Conservation (phyloP, 148 eudicot species). For the Spergularia bocconei region DNA sequence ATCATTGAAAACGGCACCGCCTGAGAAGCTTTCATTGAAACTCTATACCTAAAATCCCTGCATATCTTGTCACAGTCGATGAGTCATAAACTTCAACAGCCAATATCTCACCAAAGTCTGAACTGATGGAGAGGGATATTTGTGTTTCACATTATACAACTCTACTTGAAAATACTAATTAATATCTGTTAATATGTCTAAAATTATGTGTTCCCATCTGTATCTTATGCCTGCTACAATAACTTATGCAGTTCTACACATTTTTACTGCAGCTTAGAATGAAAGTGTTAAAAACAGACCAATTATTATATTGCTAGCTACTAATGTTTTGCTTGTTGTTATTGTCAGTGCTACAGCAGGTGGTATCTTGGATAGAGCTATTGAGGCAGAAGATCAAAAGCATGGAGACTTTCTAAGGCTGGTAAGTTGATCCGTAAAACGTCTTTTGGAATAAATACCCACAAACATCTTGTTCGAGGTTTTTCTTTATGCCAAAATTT, state of each 20-base stretch:
- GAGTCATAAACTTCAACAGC: not conserved
- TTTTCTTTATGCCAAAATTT: too few species aligned
- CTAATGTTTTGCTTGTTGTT: slow-evolving; percentile 17
- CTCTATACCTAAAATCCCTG: not conserved
- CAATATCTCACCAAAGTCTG: not conserved
- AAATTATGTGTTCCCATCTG: not conserved
- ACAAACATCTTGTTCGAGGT: not conserved
- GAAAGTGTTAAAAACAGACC: too few species aligned
- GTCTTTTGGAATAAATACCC: not conserved
- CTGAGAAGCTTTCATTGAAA: not conserved
- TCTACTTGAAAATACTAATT: not conserved
- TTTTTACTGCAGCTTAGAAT: not conserved
- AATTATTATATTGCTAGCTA: not conserved
- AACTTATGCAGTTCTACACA: not conserved
- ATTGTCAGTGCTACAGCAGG: slow-evolving; percentile 71
- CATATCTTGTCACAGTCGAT: not conserved
- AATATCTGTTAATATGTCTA: not conserved
- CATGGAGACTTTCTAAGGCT: slow-evolving; percentile 82
- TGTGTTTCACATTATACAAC: not conserved
- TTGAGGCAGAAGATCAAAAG: slow-evolving; percentile 85
- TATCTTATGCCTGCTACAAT: not conserved
- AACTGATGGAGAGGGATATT: not conserved
- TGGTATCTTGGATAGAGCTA: slow-evolving; percentile 78
- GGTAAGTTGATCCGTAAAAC: slow-evolving; percentile 36
- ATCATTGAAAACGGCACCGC: not conserved